Evolutionary conservation across 2,329 filamentous ascomycete genomes (phyloP).

Genomic region (Aspergillus fijiensis): DNA sequence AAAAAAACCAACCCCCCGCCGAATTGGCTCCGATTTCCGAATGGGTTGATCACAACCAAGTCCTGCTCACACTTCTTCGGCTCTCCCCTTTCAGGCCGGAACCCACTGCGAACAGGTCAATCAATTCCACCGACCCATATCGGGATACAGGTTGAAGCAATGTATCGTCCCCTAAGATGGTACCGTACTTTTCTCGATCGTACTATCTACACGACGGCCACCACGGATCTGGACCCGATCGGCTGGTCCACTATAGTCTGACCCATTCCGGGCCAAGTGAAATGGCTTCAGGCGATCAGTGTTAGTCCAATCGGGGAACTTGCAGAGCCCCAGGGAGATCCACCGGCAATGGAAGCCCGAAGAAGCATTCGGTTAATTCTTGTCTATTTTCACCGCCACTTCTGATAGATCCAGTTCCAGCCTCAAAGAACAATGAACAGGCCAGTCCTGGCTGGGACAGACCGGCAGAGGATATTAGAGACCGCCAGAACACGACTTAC

Average conservation of each 20-base stretch:
- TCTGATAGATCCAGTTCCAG: conserved; percentile 3
- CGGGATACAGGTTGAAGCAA: not conserved
- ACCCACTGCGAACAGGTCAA: not conserved
- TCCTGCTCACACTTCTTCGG: not conserved
- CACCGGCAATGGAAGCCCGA: not conserved
- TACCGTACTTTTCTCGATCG: not conserved
- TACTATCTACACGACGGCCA: not conserved
- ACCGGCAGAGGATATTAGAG: not conserved
- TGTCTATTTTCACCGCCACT: conserved; percentile 8
- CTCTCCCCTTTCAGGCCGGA: not conserved
- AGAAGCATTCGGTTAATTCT: not conserved
- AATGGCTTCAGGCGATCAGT: conserved; percentile 7
- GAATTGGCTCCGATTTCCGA: not conserved
- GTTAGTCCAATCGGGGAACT: conserved; percentile 8
- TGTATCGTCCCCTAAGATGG: not conserved
- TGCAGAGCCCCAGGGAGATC: conserved; percentile 5
- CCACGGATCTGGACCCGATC: conserved; percentile 3
- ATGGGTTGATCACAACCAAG: not conserved
- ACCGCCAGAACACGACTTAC: not conserved
- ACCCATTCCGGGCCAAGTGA: conserved; percentile 2
- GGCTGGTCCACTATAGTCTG: conserved; percentile 4
- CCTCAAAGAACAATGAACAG: not conserved
- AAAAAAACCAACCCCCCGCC: too few relatives aligned
- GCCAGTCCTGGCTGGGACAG: not conserved
- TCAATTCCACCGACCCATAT: not conserved